Percentiles rank a stretch among this genome's conserved stretches.
These are phyloP conservation scores for Talaromyces sp. DNA, from an alignment of 2,329 filamentous ascomycete genomes.

Conservation along the genomic window DNA sequence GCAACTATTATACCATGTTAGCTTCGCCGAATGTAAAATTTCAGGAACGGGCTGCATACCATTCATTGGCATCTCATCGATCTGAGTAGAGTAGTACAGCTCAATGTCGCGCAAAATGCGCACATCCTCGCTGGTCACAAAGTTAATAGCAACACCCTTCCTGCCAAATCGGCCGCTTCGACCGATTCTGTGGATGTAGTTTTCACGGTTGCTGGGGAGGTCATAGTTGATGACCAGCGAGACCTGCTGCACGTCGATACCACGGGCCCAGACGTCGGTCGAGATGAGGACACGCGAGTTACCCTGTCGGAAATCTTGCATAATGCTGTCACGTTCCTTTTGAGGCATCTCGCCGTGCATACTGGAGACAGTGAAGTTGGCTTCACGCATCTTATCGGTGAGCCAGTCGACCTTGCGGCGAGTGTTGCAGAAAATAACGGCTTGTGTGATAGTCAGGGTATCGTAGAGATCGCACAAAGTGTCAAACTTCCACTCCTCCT, in stretches of 20 bases:
- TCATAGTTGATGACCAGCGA: conserved; percentile 99
- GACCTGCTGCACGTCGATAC: conserved; percentile 98
- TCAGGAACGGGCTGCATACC: conserved; percentile 36
- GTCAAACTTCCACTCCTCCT: conserved; percentile 99
- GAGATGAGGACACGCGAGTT: conserved; percentile 95
- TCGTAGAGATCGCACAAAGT: conserved; percentile 98
- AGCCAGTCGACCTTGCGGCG: conserved; percentile 98
- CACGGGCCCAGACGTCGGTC: conserved; percentile 95
- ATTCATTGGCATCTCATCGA: conserved; percentile 99
- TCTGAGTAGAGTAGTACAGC: conserved; percentile 92
- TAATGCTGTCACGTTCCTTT: conserved; percentile 96
- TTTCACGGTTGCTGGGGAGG: conserved; percentile 95
- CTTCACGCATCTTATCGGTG: conserved; percentile 98
- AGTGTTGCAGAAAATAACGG: conserved; percentile 99
- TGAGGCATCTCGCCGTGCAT: conserved; percentile 99
- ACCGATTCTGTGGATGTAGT: conserved; percentile 98
- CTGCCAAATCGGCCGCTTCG: conserved; percentile 91
- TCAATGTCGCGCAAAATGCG: conserved; percentile 97
- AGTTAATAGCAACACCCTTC: conserved; percentile 99
- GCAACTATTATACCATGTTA: conserved; percentile 14
- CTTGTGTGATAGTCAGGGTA: conserved; percentile 95
- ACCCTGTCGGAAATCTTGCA: conserved; percentile 97
- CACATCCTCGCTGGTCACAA: conserved; percentile 96
- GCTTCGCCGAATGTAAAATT: not conserved
- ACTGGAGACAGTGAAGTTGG: conserved; percentile 95